Base-by-base conservation (phyloP, 2,329 filamentous ascomycete genomes). In the Beauveria medogensis region DNA sequence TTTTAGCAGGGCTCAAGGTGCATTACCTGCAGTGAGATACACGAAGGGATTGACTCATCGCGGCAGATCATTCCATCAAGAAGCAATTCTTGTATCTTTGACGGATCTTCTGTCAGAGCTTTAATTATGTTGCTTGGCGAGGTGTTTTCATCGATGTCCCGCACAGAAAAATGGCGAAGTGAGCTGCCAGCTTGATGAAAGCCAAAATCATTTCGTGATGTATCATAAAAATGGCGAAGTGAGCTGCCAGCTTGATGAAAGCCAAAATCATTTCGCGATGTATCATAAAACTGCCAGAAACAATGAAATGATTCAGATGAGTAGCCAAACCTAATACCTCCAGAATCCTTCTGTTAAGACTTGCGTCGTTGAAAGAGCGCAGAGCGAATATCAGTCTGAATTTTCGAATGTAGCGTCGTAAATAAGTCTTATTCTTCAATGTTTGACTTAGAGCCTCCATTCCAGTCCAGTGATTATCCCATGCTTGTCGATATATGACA, bases 71-170 rank as follows among this genome's bases (percentile, higher is more conserved):
- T 6, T 6, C 12, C 34, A 16, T 16, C 12, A 6, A 37, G 34
- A 16, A 14, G 0, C 2, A 46, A 46, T 22, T 46, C 43, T 22
- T 12, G 20, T 20, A 46, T 12, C 1, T 6, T 46, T 2, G 43
- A 10, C 10, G 20, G 4, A 14, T 4, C 16, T 3, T 12, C 1
- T 46, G 10, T 12, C 1, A 46, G n/a, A 8, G 20, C 43, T 7
- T 12, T 14, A 0, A 46, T 14, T 5, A 44, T n/a, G 2, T 12
- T 3, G 20, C 22, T 6, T 6, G 22, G 0, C 2, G 20, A 12
- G 22, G 7, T 1, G 22, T 4, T 4, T 0, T 0, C 1, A 12
- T 22, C 0, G 2, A 3, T 6, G 43, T 14, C 20, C 14, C 3
- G 2, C 1, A 46, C 10, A 46, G 20, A 5, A 46, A 46, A 10